Conservation (phyloP, 2,329 filamentous ascomycete species). For the Ceratocystis harringtonii region DNA sequence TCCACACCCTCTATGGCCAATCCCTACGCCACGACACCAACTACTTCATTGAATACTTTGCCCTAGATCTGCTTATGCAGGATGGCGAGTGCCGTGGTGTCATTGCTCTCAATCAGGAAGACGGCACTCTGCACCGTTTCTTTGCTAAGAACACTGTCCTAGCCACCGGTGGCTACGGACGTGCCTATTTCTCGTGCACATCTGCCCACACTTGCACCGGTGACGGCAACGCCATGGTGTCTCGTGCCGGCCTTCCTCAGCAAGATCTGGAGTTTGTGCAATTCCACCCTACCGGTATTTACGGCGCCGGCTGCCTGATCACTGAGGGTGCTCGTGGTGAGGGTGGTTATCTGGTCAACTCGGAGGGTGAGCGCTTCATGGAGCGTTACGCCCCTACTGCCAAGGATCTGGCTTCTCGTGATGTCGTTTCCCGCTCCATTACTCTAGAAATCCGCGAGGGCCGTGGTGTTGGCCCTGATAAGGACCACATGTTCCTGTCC, state of each 20-base stretch:
- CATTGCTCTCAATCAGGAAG: conserved; percentile 95
- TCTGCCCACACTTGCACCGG: conserved; percentile 97
- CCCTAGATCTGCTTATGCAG: conserved; percentile 93
- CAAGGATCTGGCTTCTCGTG: conserved; percentile 91
- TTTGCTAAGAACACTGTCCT: conserved; percentile 91
- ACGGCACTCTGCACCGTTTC: conserved; percentile 95
- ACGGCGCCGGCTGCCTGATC: conserved; percentile 93
- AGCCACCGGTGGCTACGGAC: conserved; percentile 92
- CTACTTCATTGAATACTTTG: conserved; percentile 99
- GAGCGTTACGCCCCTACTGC: conserved; percentile 94
- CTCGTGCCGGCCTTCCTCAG: conserved; percentile 91
- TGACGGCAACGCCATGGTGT: conserved; percentile 99
- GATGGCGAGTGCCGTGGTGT: conserved; percentile 93
- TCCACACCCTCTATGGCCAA: conserved; percentile 97
- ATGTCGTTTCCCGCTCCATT: conserved; percentile 96
- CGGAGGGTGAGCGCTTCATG: conserved; percentile 98
- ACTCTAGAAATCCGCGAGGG: conserved; percentile 96
- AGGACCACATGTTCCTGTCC: conserved; percentile 98
- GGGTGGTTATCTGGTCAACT: conserved; percentile 94
- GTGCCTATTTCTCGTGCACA: conserved; percentile 96
- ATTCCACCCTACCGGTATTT: conserved; percentile 98
- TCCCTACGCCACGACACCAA: conserved; percentile 95
- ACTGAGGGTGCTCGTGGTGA: conserved; percentile 96
- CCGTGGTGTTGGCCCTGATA: conserved; percentile 88
- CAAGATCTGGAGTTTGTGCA: conserved; percentile 99